Evolutionary conservation across 345 rosid genomes (phyloP), one percentile per base, ranked within the genome.

Genomic region (Boechera retrofracta): DNA sequence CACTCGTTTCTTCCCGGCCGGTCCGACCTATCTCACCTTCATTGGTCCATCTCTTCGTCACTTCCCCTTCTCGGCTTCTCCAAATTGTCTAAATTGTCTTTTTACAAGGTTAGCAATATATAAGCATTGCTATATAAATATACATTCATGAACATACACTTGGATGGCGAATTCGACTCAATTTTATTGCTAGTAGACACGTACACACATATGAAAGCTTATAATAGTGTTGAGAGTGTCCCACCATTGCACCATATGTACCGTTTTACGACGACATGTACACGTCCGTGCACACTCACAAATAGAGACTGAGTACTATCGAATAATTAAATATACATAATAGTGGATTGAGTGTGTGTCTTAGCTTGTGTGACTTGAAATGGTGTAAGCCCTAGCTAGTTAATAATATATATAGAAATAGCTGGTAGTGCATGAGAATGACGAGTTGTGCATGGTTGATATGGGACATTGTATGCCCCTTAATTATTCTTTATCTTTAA

Each of bases 361-460:
- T 11, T 16, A 42, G 42, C 71, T 64, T 75, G 60, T 69, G 41
- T 61, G 75, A 76, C 69, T 76, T 76, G 64, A 69, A 69, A 76
- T 69, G 70, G 33, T 41, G 51, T 45, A 42, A 77, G 52, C 75
- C 65, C 75, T 77, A 69, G 58, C 64, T 54, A 69, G 42, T 70
- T 69, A 41, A 41, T 76, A 60, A 21, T 76, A 59, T 32, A 59
- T 32, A 59, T 69, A 48, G 55, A 68, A 39, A 69, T 71, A 44
- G 80, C 76, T 77, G 80, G 59, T 77, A 35, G 1, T 56, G 72
- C 76, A 77, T 77, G 80, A 51, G 72, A 71, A 77, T 77, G 72
- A 77, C 76, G 75, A 77, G 76, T 28, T 64, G 51, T 77, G 80
- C 76, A 72, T 78, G 77, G 77, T 72, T 71, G 77, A 65, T 78